Base-by-base conservation (phyloP, 78 protist species). In the Planoprotostelium fungivorum region DNA sequence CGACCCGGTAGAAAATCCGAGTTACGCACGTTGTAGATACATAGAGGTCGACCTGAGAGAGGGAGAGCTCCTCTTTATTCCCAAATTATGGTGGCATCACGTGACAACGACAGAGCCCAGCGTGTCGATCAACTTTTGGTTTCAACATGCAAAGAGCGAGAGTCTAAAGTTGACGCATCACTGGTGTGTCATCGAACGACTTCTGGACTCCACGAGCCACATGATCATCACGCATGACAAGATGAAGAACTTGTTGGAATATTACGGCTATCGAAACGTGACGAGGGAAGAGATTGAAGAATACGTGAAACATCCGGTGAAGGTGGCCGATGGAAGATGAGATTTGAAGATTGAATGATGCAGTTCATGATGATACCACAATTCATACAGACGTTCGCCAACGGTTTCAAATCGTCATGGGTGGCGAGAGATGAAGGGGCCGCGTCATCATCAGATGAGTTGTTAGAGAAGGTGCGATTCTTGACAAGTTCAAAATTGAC, bases 31-130 rank as follows among this genome's bases (percentile, higher is more conserved):
- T 9, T 89, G 91, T 25, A 51, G n/a, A 9, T 34, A 34, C 10
- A 38, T 86, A 73, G 89, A 88, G 1, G 63, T 89, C 34, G 37
- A 63, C 5, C 73, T 94, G 1, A 38, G 86, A 1, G 89, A 84
- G 31, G 96, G 96, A 29, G 95, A 94, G 31, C 73, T 88, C 38
- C 88, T 94, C 28, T 94, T 87, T 84, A 91, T 94, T 1, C 96
- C 96, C 28, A 91, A 91, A n/a, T 63, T 89, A n/a, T 94, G 96
- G 96, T 94, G 96, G 96, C 96, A 94, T 38, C 83, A 94, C 37
- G 96, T 94, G 0, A 83, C 29, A 38, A 88, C 92, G 5, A 25
- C 63, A 31, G 89, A 88, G 35, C 94, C 51, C 28, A 88, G 90
- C 35, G 86, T 91, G 1, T 86, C 92, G 1, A 9, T 94, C 34